Conservation (phyloP, 2,329 filamentous ascomycete genomes). For the Colletotrichum incanum region DNA sequence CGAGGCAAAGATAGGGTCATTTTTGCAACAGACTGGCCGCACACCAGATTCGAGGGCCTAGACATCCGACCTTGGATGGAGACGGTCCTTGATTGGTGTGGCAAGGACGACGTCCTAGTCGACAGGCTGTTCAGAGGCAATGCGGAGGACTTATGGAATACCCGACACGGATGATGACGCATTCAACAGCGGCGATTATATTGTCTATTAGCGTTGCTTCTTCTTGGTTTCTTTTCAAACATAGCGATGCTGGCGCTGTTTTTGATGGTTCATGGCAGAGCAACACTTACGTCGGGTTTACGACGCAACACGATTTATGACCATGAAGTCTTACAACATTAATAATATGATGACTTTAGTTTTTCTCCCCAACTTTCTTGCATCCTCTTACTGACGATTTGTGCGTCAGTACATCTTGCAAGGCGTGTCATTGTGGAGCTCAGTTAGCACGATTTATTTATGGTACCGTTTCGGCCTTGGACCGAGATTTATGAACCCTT, state of each 20-base stretch:
- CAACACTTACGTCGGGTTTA: conserved; percentile 10
- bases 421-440: background rate
- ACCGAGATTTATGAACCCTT: background rate
- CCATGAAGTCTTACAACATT: background rate
- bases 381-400: background rate
- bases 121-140: conserved; percentile 70
- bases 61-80: conserved; percentile 71
- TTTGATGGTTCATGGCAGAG: background rate
- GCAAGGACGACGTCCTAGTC: conserved; percentile 58
- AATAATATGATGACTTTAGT: background rate
- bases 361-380: background rate
- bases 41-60: conserved; percentile 72
- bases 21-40: conserved; percentile 76
- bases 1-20: conserved; percentile 62
- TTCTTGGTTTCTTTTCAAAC: background rate
- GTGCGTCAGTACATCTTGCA: background rate
- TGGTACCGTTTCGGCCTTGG: background rate
- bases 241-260: conserved; percentile 20
- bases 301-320: conserved; percentile 33
- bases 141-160: conserved; percentile 64
- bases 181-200: background rate
- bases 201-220: background rate
- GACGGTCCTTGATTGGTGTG: conserved; percentile 68
- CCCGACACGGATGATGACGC: conserved; percentile 16
- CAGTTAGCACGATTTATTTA: background rate